Conservation (phyloP, 768 basidiomycete genomes). For the Auriculariales sp. region DNA sequence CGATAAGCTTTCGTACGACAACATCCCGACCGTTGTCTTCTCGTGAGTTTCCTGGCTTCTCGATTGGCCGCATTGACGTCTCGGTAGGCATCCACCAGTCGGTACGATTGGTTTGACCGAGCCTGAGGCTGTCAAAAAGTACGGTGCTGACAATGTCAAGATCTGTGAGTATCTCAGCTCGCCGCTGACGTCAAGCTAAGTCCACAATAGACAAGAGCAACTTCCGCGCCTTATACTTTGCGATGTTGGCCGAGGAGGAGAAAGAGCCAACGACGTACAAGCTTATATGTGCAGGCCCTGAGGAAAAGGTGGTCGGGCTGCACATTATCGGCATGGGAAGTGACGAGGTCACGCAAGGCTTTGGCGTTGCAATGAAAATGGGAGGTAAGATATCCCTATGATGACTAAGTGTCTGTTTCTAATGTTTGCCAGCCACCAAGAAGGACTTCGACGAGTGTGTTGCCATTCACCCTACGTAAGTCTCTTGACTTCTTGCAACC, state of each 20-base stretch:
- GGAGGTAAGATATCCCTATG: too few relatives aligned
- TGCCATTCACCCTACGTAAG: slow-evolving; percentile 84
- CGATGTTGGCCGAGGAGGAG: slow-evolving; percentile 77
- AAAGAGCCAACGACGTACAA: slow-evolving; percentile 95
- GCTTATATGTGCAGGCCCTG: slow-evolving; percentile 70
- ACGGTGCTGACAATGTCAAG: slow-evolving; percentile 71
- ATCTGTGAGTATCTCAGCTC: too few relatives aligned
- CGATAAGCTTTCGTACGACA: slow-evolving; percentile 75
- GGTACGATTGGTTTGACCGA: slow-evolving; percentile 94
- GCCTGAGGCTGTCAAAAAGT: slow-evolving; percentile 74
- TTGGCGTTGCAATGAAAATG: slow-evolving; percentile 95
- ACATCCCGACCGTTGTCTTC: slow-evolving; percentile 94
- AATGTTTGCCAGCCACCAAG: slow-evolving; percentile 41
- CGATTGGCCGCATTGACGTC: slow-evolving; percentile 3
- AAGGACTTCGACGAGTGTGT: slow-evolving; percentile 76
- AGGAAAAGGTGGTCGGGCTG: slow-evolving; percentile 88
- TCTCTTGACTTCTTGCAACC: not conserved
- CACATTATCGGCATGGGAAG: slow-evolving; percentile 86
- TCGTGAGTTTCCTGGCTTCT: slow-evolving; percentile 42
- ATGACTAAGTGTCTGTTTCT: not conserved
- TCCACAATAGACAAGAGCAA: slow-evolving; percentile 67
- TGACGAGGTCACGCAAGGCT: slow-evolving; percentile 93
- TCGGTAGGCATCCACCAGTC: slow-evolving; percentile 77
- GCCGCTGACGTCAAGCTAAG: too few relatives aligned
- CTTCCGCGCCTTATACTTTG: slow-evolving; percentile 81